phyloP scores from a whole-genome alignment of 148 eudicot genomes.

The Silene conica region DNA sequence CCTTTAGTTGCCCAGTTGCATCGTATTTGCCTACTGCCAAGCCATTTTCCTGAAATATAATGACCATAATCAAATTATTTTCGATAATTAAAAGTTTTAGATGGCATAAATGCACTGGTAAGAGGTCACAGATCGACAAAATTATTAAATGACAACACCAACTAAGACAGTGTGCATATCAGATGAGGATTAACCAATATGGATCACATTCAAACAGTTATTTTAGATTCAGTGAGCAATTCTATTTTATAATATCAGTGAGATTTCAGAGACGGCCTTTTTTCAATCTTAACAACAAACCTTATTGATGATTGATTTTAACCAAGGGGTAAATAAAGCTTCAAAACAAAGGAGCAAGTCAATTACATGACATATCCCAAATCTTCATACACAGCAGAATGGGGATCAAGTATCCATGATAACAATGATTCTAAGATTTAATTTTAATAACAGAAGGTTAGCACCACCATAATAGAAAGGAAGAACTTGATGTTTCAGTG shows the following conservation, averaged over 20 bases:
- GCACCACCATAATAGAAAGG: neutral
- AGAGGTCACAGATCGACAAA: neutral
- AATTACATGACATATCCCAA: neutral
- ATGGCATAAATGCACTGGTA: neutral
- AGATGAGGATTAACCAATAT: neutral
- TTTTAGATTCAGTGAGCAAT: neutral
- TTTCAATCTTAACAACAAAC: neutral
- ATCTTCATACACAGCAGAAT: neutral
- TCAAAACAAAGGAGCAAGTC: neutral
- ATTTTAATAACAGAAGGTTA: neutral
- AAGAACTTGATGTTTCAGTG: no score
- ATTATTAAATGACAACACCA: neutral
- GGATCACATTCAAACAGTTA: neutral
- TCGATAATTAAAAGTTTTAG: neutral
- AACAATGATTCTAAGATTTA: neutral
- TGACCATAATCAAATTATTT: neutral
- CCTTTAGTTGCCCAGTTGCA: slow-evolving; percentile 99
- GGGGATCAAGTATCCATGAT: neutral
- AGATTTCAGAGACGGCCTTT: neutral
- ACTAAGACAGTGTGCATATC: neutral
- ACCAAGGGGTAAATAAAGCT: neutral
- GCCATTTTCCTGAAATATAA: slow-evolving; percentile 78
- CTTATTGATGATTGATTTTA: neutral
- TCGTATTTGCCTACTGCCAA: slow-evolving; percentile 94
- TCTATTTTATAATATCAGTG: neutral